Percentiles rank a stretch among this genome's conserved stretches.
Evolutionary conservation across 257 asterid genomes (phyloP).

Genomic region (Gentiana dahurica): DNA sequence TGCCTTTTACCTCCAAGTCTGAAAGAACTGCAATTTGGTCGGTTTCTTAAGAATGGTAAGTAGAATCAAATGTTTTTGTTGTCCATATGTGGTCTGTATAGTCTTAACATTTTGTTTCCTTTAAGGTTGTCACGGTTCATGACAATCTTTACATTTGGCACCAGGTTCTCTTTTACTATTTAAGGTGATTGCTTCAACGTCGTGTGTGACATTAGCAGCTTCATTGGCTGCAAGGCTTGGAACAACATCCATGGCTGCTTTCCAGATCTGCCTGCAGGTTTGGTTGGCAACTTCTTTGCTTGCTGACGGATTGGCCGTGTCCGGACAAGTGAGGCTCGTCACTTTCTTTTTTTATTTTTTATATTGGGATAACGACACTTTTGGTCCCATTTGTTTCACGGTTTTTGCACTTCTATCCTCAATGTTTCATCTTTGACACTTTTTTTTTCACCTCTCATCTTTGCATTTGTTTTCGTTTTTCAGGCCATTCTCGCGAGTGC

Average conservation of each 20-base stretch:
- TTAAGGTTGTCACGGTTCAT: not conserved
- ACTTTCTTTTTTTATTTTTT: not conserved
- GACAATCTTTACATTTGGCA: not conserved
- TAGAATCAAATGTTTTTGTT: not conserved
- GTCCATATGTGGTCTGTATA: not conserved
- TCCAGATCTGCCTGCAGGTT: constrained; percentile 79
- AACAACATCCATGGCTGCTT: constrained; percentile 77
- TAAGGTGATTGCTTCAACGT: constrained; percentile 81
- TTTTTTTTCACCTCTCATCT: too few species aligned
- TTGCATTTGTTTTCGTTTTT: not conserved
- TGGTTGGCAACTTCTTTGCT: constrained; percentile 81
- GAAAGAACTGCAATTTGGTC: constrained; percentile 45
- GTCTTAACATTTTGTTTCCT: not conserved
- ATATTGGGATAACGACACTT: not conserved
- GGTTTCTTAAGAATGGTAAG: constrained; percentile 63
- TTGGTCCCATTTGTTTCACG: too few species aligned
- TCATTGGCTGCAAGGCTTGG: constrained; percentile 77
- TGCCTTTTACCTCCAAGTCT: constrained; percentile 54
- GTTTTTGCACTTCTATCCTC: too few species aligned
- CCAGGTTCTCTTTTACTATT: constrained; percentile 53
- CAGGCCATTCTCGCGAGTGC: constrained; percentile 43
- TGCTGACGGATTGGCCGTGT: constrained; percentile 81
- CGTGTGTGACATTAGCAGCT: constrained; percentile 76
- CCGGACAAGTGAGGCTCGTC: constrained; percentile 55
- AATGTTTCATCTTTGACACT: too few species aligned